phyloP scores from a whole-genome alignment of 2,329 filamentous ascomycete genomes.

The Colletotrichum scovillei region DNA sequence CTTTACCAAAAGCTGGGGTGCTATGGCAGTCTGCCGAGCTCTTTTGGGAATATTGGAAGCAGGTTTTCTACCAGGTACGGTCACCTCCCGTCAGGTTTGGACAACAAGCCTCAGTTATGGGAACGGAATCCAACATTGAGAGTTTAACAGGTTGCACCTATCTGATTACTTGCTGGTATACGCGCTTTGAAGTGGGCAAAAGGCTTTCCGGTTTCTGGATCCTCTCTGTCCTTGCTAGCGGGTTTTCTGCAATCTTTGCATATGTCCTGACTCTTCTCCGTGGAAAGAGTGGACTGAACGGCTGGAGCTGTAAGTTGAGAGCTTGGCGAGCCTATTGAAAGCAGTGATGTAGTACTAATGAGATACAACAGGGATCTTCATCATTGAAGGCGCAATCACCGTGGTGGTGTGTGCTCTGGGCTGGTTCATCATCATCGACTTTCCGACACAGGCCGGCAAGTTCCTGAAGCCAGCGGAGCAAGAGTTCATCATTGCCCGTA shows the following conservation, averaged over 20 bases:
- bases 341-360: neutral
- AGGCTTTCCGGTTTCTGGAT: neutral
- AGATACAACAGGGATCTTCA: neutral
- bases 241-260: neutral
- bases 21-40: neutral
- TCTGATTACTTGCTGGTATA: neutral
- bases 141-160: neutral
- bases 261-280: neutral
- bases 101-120: neutral
- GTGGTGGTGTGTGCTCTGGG: neutral
- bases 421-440: neutral
- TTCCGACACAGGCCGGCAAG: neutral
- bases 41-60: neutral
- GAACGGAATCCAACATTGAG: neutral
- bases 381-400: neutral
- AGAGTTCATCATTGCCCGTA: neutral
- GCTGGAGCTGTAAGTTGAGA: neutral
- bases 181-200: neutral
- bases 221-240: neutral
- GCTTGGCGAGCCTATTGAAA: neutral
- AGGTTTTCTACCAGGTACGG: neutral
- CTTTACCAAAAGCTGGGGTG: neutral
- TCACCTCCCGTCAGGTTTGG: neutral
- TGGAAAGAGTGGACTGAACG: neutral
- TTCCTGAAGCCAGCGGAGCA: neutral